Evolutionary conservation across 441 rosid species (phyloP), one percentile per base, ranked within the genome.

Genomic region (Sinapis alba): DNA sequence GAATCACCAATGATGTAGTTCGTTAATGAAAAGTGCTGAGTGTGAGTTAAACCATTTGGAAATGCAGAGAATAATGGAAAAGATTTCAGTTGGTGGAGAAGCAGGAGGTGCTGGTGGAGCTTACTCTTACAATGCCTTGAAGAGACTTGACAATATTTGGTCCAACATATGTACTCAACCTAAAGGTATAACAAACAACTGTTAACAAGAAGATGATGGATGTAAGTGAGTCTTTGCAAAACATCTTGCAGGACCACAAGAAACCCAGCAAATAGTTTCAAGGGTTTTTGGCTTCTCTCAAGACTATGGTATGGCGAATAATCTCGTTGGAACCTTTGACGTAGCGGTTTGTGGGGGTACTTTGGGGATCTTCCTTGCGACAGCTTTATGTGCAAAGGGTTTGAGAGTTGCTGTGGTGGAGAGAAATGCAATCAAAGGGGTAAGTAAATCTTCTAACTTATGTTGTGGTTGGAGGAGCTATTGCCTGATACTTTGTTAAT

Each of bases 31-130:
- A 57, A 24, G 7, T 72, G 50, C 69, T 78, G 69, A 72, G 43
- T 60, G 8, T 20, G 28, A 54, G 12, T 65, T 74, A 11, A 53
- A 28, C 12, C 30, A 36, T 72, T 83, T 67, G 28, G 53, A 84
- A 71, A 20, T 83, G 84, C 79, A 93, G 98, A 91, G 84, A 87
- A 91, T 93, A 83, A 92, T 93, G 98, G 95, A 88, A 82, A 79
- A 84, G 65, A 87, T 93, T 62, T 68, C 93, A 21, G 86, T 85
- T 1, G 79, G 86, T 54, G 88, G 85, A 62, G 96, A 95, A 85
- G 99, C 89, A 12, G 99, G 97, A 7, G 98, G 99, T 54, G 96
- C 99, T 36, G 97, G 96, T 72, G 98, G 97, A 13, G 86, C 87
- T 9, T 91, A 93, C 84, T 90, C 99, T 61, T 95, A 90, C 62